phyloP scores from a whole-genome alignment of 2,329 filamentous ascomycete species.

The Tolypocladium tropicale region DNA sequence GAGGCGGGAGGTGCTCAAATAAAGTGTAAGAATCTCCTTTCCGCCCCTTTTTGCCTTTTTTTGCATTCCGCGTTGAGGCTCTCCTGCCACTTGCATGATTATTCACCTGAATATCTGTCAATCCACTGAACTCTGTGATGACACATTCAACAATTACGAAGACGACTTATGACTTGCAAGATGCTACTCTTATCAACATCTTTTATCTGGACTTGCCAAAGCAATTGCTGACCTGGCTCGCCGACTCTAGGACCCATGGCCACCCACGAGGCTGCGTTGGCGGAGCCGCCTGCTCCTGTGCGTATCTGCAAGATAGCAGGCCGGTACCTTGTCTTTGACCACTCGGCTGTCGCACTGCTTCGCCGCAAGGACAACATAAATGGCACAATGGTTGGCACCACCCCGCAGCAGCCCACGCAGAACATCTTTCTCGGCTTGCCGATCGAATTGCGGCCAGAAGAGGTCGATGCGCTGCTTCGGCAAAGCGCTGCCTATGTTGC shows the following conservation, averaged over 20 bases:
- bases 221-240: neutral
- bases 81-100: slow-evolving; percentile 32
- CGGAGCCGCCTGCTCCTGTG: slow-evolving; percentile 34
- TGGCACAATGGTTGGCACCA: slow-evolving; percentile 74
- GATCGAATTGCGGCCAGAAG: slow-evolving; percentile 82
- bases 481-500: slow-evolving; percentile 68
- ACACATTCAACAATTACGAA: slow-evolving; percentile 32
- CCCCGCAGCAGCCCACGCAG: slow-evolving; percentile 88
- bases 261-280: neutral
- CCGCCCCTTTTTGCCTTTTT: neutral
- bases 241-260: neutral
- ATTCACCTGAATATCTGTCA: slow-evolving; percentile 45
- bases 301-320: slow-evolving; percentile 73
- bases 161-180: slow-evolving; percentile 29
- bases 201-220: neutral
- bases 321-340: slow-evolving; percentile 83
- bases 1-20: neutral
- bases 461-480: slow-evolving; percentile 71
- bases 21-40: neutral
- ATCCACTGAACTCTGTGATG: slow-evolving; percentile 44
- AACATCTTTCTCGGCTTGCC: slow-evolving; percentile 88
- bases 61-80: too few species aligned
- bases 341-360: slow-evolving; percentile 66
- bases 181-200: neutral
- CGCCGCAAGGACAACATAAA: slow-evolving; percentile 76